Evolutionary conservation across 2,329 filamentous ascomycete species (phyloP), one percentile per base, ranked within the genome.

Genomic region (Trichoderma hamatum): DNA sequence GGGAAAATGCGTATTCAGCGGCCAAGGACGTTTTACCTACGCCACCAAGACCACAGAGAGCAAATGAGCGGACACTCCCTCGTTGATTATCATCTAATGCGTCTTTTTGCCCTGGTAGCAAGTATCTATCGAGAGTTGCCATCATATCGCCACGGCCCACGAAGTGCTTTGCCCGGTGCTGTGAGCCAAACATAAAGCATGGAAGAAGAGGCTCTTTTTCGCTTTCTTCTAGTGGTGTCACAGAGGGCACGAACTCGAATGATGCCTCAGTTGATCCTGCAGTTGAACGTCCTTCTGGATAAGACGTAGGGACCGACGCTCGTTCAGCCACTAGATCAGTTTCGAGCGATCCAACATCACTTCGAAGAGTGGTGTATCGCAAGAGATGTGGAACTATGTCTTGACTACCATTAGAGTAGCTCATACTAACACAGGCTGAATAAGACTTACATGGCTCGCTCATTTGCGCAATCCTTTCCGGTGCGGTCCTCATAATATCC

Each of bases 21-120:
- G 34, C 58, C 32, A 61, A n/a, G 4, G 26, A 19, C 9, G 58
- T 61, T 43, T 61, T 61, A 5, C 58, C 58, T 32, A 61, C 13
- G 13, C 58, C 58, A 36, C 58, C 58, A 36, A 61, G 58, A n/a
- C 58, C 58, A n/a, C 58, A 61, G 16, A 61, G 16, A 3, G 58
- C 34, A 61, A 61, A 61, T 24, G 58, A 61, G 19, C 34, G 34
- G 5, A 61, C 0, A 9, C 11, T 16, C 0, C 6, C 21, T 21
- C 9, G 7, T 7, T 28, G n/a, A 16, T 28, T 3, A 2, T 28
- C 16, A 13, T 28, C 21, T 19, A 3, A 6, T 16, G 34, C 7
- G 1, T n/a, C n/a, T 24, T 14, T 16, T 16, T 24, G n/a, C 11
- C 21, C 34, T 26, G n/a, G 24, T 7, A 19, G n/a, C n/a, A 61